Percentiles rank a stretch among this genome's conserved stretches.
Conservation (phyloP, 257 asterid species). For the Nicotiana paniculata region DNA sequence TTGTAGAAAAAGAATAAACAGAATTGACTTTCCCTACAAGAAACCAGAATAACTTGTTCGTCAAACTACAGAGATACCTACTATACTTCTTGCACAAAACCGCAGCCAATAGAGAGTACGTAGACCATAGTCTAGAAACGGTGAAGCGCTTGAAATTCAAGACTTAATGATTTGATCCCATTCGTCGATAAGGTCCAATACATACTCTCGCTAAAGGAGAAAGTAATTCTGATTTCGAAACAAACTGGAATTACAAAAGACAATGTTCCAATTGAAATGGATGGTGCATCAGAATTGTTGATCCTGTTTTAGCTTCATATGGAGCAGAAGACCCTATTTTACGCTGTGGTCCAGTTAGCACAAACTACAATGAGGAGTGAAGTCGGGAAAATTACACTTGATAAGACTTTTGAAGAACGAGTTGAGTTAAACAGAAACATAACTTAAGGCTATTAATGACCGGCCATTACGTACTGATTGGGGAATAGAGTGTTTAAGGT, state of each 20-base stretch:
- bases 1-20: neutral
- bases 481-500: conserved; percentile 8
- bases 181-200: conserved; percentile 1
- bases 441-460: conserved; percentile 2
- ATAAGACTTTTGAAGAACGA: conserved; percentile 3
- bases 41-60: neutral
- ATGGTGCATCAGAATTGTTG: conserved; percentile 8
- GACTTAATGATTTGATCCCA: neutral
- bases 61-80: neutral
- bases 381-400: conserved; percentile 11
- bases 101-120: neutral
- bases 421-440: conserved; percentile 6
- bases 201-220: conserved; percentile 3
- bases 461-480: conserved; percentile 14
- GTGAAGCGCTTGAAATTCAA: neutral
- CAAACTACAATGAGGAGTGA: conserved; percentile 4
- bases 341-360: conserved; percentile 8
- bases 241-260: conserved; percentile 7
- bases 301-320: conserved; percentile 8
- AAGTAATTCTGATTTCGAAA: neutral
- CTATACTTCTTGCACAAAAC: neutral
- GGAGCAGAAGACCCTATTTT: conserved; percentile 5
- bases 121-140: too few species aligned
- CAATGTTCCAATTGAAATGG: conserved; percentile 10
- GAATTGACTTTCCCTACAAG: neutral